Evolutionary conservation across 495 filamentous ascomycete species (phyloP), one percentile per base, ranked within the genome.

Genomic region (Paragyromitra xinjiangensis): DNA sequence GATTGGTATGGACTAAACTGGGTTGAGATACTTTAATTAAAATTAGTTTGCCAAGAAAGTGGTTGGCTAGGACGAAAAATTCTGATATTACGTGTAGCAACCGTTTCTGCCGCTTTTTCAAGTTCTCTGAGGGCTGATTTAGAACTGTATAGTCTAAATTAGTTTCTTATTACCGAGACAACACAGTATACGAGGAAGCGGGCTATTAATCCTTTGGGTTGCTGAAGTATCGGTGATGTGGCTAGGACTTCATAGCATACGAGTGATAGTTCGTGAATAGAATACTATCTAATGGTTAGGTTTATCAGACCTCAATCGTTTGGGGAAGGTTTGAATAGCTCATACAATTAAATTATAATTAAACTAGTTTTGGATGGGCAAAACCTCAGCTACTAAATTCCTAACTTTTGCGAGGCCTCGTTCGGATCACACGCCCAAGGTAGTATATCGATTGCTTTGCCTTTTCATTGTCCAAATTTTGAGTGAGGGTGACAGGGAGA

Each of bases 181-280:
- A 37, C 55, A 7, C 3, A 14, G 12, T 55, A 68, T 29, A 16
- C 19, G 22, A 69, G 14, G 16, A 55, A 55, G 22, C 29, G 29
- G 29, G n/a, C 2, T 7, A n/a, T 55, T 6, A 55, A 7, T 19
- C 22, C 19, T 55, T 12, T 24, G n/a, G 50, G 50, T 22, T 7
- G 19, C 19, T 55, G 14, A 22, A 55, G 16, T 24, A 55, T 24
- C 19, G n/a, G 50, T 34, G 7, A 26, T 45, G 48, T 55, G 16
- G 19, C 19, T 22, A 22, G 3, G 7, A 22, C 16, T 19, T 12
- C 11, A 48, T 16, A 48, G 8, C 44, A 42, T 58, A 56, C 65
- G 65, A 69, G 65, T 69, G 65, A 69, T 69, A 69, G 14, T 56
- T 42, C 14, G 39, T 69, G 65, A 7, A 69, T 40, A 37, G 6